Base-by-base conservation (phyloP, 1,139 yeast genomes). In the Magnusiomyces paraingens region DNA sequence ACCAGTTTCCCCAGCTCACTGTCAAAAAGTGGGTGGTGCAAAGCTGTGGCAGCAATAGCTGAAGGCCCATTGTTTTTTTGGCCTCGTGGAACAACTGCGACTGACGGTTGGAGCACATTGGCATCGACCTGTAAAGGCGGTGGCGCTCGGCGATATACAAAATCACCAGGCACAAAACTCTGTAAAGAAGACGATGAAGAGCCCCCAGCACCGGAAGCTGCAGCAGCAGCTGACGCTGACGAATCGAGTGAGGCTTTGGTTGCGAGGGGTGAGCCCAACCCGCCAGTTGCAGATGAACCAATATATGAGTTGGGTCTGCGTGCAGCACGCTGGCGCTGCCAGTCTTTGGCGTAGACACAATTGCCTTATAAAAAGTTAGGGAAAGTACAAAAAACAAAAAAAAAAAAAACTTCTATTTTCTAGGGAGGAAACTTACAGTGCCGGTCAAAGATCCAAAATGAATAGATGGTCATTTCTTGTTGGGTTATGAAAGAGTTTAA, bases 371-470 rank as follows among this genome's bases (percentile, higher is more conserved):
- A n/a, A 20, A 35, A 14, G 32, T 72, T 29, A 22, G 18, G 21
- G 17, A 20, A 35, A 14, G 32, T 38, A 26, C 4, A 26, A 8
- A 5, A 4, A 26, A 8, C 32, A 26, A 26, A 26, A 26, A 4
- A 26, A 26, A 22, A 17, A 17, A 6, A 14, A 14, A 12, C 14
- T 26, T 14, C 26, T 10, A 6, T n/a, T 41, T 1, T 8, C 17
- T 20, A 32, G 36, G n/a, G 10, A 6, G 17, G 18, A 45, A 43
- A 65, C 77, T 48, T 65, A 70, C 95, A 86, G 67, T 91, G 96
- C 65, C 93, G 79, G 66, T 91, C 96, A 66, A 85, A 91, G 54
- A 91, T 80, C 83, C 89, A 86, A 66, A 90, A 86, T 6, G 96
- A 86, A 70, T 85, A 84, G 52, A 89, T 82, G 17, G 81, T 75